These are phyloP conservation scores for Ogataea parapolymorpha DNA, from an alignment of 805 yeast genomes.

Conservation along the genomic window DNA sequence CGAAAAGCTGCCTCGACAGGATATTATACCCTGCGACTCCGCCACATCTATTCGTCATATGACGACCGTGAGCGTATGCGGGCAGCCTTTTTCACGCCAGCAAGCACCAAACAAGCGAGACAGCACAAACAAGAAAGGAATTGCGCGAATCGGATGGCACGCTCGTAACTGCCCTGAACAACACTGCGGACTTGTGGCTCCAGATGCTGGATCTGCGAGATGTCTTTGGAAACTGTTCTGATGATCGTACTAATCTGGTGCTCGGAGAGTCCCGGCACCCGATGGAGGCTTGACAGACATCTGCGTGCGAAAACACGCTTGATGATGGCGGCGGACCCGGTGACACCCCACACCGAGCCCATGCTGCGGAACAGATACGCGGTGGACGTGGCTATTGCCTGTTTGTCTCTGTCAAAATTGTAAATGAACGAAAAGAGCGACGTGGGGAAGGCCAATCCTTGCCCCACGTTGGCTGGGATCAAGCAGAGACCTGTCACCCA, in stretches of 20 bases:
- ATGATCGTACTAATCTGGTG: constrained; percentile 22
- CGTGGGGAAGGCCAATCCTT: constrained; percentile 38
- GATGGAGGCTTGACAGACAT: not conserved
- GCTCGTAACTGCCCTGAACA: constrained; percentile 27
- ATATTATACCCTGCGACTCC: not conserved
- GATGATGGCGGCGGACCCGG: constrained; percentile 22
- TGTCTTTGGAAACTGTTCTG: constrained; percentile 22
- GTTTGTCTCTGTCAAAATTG: constrained; percentile 30
- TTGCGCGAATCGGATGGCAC: constrained; percentile 30
- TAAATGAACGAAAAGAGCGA: constrained; percentile 37
- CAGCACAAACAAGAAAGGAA: constrained; percentile 10
- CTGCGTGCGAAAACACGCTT: constrained; percentile 6
- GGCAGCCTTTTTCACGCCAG: not conserved
- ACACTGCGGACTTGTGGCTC: constrained; percentile 20
- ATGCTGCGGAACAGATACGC: constrained; percentile 37
- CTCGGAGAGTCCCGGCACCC: constrained; percentile 4
- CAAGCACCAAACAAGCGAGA: constrained; percentile 3
- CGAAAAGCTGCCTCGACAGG: too few relatives aligned
- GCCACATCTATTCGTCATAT: not conserved
- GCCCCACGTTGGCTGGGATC: constrained; percentile 38
- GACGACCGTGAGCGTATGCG: constrained; percentile 1
- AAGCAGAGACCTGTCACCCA: constrained; percentile 31
- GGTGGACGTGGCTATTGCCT: constrained; percentile 40
- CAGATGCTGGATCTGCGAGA: constrained; percentile 20
- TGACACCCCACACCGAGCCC: constrained; percentile 42